Percentiles rank a stretch among this genome's conserved stretches.
Conservation (phyloP, 2,329 filamentous ascomycete genomes). For the Hysterium pulicare region DNA sequence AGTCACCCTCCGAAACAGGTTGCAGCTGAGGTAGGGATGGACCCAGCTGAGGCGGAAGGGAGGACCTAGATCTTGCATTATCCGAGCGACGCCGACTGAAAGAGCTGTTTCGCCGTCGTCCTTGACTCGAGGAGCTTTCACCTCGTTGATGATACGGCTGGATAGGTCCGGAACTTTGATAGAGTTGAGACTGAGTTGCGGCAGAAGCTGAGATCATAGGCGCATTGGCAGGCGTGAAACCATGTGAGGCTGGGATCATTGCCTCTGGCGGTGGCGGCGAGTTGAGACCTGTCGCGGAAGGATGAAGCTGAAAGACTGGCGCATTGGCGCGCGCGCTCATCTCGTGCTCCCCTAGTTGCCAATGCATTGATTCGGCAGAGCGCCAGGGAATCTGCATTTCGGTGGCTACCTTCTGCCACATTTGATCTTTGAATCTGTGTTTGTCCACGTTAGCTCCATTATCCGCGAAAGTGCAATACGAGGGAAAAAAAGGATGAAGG, state of each 20-base stretch:
- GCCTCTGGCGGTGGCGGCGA: conserved; percentile 26
- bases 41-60: conserved; percentile 34
- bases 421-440: conserved; percentile 87
- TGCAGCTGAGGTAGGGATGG: conserved; percentile 31
- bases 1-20: conserved; percentile 29
- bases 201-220: conserved; percentile 19
- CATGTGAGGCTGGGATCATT: conserved; percentile 23
- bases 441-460: conserved; percentile 21
- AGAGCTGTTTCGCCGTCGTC: conserved; percentile 30
- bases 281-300: conserved; percentile 32
- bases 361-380: conserved; percentile 96
- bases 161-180: conserved; percentile 17
- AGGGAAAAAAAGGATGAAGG: conserved; percentile 1
- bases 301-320: conserved; percentile 67
- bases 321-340: conserved; percentile 92
- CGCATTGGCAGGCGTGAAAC: conserved; percentile 39
- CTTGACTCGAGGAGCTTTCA: conserved; percentile 30
- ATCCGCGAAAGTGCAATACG: neutral
- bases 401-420: conserved; percentile 95
- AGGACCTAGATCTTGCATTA: conserved; percentile 28
- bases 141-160: conserved; percentile 24
- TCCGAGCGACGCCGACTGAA: conserved; percentile 30
- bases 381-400: conserved; percentile 96
- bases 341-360: conserved; percentile 88
- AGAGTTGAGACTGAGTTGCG: conserved; percentile 7